A percentile compares a stretch with the other conserved stretches of the same genome.
Evolutionary conservation across 2,329 filamentous ascomycete genomes (phyloP).

Genomic region (Aspergillus thermomutatus): DNA sequence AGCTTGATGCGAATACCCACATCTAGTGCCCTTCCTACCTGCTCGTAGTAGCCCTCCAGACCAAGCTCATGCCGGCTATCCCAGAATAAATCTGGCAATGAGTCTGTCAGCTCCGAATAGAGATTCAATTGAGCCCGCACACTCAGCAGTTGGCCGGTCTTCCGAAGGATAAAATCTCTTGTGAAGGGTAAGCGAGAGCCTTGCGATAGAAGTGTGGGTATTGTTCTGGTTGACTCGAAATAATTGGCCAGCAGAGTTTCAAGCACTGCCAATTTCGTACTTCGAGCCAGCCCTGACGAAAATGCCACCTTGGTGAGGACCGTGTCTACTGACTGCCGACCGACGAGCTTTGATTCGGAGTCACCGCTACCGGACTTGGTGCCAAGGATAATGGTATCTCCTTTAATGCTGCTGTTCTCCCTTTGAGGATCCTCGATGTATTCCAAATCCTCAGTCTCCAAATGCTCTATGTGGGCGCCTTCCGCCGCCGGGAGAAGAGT

Average conservation of each 20-base stretch:
- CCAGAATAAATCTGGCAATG: conserved; percentile 95
- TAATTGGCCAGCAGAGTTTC: conserved; percentile 80
- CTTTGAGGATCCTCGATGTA: conserved; percentile 72
- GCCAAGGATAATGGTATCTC: conserved; percentile 85
- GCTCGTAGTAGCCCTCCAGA: conserved; percentile 91
- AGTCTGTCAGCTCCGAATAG: conserved; percentile 94
- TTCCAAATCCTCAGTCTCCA: conserved; percentile 87
- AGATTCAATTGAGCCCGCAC: conserved; percentile 92
- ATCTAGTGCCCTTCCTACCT: conserved; percentile 84
- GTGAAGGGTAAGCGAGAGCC: conserved; percentile 62
- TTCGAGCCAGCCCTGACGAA: conserved; percentile 86
- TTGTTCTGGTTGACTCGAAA: conserved; percentile 79
- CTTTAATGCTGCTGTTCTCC: conserved; percentile 74
- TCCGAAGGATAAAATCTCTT: conserved; percentile 78
- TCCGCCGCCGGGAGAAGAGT: conserved; percentile 74
- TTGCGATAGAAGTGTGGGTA: conserved; percentile 72
- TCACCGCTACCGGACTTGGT: conserved; percentile 53
- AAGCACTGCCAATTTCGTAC: conserved; percentile 88
- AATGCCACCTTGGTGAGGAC: conserved; percentile 94
- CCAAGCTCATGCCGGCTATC: conserved; percentile 84
- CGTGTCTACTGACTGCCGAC: conserved; percentile 49
- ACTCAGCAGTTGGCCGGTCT: conserved; percentile 87
- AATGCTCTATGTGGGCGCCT: conserved; percentile 64
- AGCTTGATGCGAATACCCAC: conserved; percentile 87
- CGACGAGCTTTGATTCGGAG: conserved; percentile 19